Base-by-base conservation (phyloP, 257 asterid genomes). In the Solanum paucissectum region DNA sequence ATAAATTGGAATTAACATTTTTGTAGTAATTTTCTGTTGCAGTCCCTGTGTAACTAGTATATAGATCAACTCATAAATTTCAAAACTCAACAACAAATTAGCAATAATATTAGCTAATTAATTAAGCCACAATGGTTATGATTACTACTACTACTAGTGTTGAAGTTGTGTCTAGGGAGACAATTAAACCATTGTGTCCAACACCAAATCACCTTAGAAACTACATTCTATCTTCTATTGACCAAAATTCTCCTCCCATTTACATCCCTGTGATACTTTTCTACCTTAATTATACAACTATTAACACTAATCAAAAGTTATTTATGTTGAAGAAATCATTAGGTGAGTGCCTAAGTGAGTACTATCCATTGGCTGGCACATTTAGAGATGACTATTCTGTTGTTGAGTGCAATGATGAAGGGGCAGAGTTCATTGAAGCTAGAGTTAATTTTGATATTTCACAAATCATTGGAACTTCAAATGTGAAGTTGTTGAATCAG, bases 361-460 rank as follows among this genome's bases (percentile, higher is more conserved):
- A 84, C 86, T 92, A 92, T 64, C 94, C 94, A 3, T 82, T 92
- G 44, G 92, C 92, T 2, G 92, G 94, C 20, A 91, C 89, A 69
- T 32, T 89, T 33, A 44, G 10, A 10, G 89, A 89, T 2, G 52
- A 42, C 12, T 21, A 42, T 20, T 29, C 12, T 42, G 44, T 91
- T 6, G 52, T 75, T 36, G 88, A 77, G 10, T 91, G 93, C 58
- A 74, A 71, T 7, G 93, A 89, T 32, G 83, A 87, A 1, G 93
- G 94, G 7, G 92, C 23, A 49, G 90, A 82, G 37, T 88, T 83
- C 77, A 21, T 90, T 4, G 88, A 83, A 4, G 88, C 94, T 14
- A 83, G 79, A 83, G 90, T 87, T 42, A 89, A 83, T 25, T 38
- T 60, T 68, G 82, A 13, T 2, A 87, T 91, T 60, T 37, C 73